These are phyloP conservation scores for Ceratobasidium papillatum DNA, from an alignment of 1,284 basidiomycete species.

Conservation along the genomic window DNA sequence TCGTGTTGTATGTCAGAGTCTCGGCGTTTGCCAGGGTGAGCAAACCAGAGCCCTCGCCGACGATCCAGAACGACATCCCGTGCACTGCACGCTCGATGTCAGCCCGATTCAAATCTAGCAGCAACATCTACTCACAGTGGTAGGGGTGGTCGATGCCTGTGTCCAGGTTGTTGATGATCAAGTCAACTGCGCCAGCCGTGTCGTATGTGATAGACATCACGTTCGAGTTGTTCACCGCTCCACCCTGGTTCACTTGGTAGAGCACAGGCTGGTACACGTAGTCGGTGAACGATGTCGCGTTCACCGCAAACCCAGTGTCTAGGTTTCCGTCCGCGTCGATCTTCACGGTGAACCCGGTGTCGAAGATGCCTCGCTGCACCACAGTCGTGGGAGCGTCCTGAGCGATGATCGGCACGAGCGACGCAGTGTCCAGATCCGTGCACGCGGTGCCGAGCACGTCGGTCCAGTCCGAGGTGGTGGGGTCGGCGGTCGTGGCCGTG, in stretches of 20 bases:
- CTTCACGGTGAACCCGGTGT: constrained; percentile 5
- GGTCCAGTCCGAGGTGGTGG: constrained; percentile 27
- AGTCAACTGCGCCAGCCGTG: constrained; percentile 44
- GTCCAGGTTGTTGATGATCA: constrained; percentile 49
- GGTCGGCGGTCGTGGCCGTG: constrained; percentile 34
- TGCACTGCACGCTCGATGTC: constrained; percentile 34
- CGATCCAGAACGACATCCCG: constrained; percentile 50
- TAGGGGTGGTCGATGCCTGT: constrained; percentile 32
- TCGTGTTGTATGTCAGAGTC: constrained; percentile 43
- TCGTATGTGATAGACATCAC: constrained; percentile 7
- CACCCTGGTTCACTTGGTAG: constrained; percentile 45
- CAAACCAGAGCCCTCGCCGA: constrained; percentile 47
- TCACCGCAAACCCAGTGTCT: constrained; percentile 35
- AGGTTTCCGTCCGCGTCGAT: constrained; percentile 33
- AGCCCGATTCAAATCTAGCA: neutral
- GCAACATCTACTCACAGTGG: constrained; percentile 15
- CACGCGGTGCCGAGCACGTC: constrained; percentile 11
- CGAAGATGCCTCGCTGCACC: constrained; percentile 13
- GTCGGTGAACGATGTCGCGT: constrained; percentile 37
- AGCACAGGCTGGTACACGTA: constrained; percentile 45
- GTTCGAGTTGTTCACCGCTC: constrained; percentile 40
- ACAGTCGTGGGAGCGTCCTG: constrained; percentile 36
- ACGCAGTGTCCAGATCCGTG: constrained; percentile 39
- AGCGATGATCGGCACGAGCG: constrained; percentile 37
- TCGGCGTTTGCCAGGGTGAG: constrained; percentile 31